Percentiles rank a stretch among this genome's conserved stretches.
Conservation (phyloP, 2,329 filamentous ascomycete species). For the Cyphellophora europaea region DNA sequence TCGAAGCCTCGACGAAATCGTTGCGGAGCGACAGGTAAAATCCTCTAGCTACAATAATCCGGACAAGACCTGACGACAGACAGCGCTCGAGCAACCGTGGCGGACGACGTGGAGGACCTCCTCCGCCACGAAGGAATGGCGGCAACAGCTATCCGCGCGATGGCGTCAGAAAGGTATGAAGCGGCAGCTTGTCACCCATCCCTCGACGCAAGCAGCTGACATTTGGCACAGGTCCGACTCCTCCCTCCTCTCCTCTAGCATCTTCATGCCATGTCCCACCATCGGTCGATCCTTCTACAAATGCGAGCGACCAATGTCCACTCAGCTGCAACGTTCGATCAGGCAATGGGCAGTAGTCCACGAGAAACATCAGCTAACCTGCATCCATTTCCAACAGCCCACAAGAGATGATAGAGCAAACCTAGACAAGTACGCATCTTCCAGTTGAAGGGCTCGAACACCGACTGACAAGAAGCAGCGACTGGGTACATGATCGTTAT, state of each 20-base stretch:
- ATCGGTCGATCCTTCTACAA: conserved; percentile 10
- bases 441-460: conserved; percentile 7
- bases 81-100: too few relatives aligned
- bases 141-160: conserved; percentile 59
- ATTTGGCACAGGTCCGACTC: conserved; percentile 26
- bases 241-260: conserved; percentile 27
- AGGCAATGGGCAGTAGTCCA: conserved; percentile 15
- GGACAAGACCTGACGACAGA: too few relatives aligned
- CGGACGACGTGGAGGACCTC: conserved; percentile 27
- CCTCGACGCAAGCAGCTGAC: too few relatives aligned
- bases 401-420: conserved; percentile 36
- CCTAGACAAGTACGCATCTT: conserved; percentile 31
- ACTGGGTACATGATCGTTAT: conserved; percentile 91
- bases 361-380: conserved; percentile 32
- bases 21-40: conserved; percentile 50
- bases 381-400: conserved; percentile 31
- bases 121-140: conserved; percentile 28
- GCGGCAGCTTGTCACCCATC: too few relatives aligned
- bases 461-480: conserved; percentile 39
- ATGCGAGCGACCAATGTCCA: conserved; percentile 3
- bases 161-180: conserved; percentile 89
- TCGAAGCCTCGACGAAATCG: conserved; percentile 56
- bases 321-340: conserved; percentile 22
- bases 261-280: conserved; percentile 9
- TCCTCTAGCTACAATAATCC: conserved; percentile 11